phyloP scores from a whole-genome alignment of 2,329 filamentous ascomycete species.

The Ophiocordyceps camponoti-saundersi region DNA sequence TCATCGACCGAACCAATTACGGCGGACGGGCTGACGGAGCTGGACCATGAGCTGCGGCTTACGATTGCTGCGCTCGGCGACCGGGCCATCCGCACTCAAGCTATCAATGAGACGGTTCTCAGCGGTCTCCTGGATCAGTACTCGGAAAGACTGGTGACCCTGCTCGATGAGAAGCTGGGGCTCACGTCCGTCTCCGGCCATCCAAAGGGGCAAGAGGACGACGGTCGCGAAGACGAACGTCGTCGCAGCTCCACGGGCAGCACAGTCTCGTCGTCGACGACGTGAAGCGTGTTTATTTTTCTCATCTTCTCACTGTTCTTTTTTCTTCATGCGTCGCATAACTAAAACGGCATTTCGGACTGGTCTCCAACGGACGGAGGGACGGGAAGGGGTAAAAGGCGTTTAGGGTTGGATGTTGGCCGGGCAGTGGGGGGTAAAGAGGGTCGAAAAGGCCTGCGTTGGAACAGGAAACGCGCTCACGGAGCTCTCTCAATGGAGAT shows the following conservation, averaged over 20 bases:
- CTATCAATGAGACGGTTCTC: constrained; percentile 39
- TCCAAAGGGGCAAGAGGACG: constrained; percentile 13
- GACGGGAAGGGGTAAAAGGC: neutral
- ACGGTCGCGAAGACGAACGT: constrained; percentile 12
- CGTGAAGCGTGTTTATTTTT: constrained; percentile 5
- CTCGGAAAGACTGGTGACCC: constrained; percentile 50
- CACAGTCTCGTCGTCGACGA: constrained; percentile 15
- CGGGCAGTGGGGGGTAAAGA: neutral
- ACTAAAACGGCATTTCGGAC: constrained; percentile 3
- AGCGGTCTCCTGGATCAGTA: constrained; percentile 57
- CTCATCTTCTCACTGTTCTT: neutral
- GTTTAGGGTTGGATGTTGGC: neutral
- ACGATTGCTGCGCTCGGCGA: constrained; percentile 45
- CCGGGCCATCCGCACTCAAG: constrained; percentile 33
- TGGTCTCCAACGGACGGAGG: neutral
- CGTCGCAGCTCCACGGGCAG: constrained; percentile 17
- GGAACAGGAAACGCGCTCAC: constrained; percentile 1
- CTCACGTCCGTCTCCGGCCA: constrained; percentile 19
- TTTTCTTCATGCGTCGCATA: neutral
- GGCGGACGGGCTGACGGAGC: constrained; percentile 39
- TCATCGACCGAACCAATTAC: constrained; percentile 37
- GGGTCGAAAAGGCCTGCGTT: neutral
- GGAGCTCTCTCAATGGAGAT: constrained; percentile 12
- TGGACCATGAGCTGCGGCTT: constrained; percentile 47
- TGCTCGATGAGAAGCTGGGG: constrained; percentile 56